Evolutionary conservation across 345 rosid genomes (phyloP).

Genomic region (Populus simonii): DNA sequence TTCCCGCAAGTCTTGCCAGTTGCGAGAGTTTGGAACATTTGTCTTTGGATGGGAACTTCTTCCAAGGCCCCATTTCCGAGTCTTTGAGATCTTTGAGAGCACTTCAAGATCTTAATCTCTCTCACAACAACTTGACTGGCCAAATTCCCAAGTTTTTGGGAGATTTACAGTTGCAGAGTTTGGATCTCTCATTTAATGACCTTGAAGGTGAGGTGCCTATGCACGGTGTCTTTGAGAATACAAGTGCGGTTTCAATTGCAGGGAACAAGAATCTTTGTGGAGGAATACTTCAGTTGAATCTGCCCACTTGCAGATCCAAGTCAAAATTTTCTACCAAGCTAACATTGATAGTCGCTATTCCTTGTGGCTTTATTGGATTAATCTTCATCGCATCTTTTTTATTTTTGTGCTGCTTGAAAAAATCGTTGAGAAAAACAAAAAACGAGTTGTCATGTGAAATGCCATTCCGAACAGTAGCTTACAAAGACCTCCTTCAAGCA

Average conservation of each 20-base stretch:
- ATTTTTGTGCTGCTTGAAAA: not conserved
- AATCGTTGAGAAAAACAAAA: not conserved
- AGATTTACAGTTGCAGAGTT: too few relatives aligned
- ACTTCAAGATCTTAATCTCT: too few relatives aligned
- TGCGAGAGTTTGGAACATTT: conserved; percentile 4
- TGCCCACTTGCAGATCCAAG: not conserved
- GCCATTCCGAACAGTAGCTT: not conserved
- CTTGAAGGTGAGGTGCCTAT: not conserved
- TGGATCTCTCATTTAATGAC: too few relatives aligned
- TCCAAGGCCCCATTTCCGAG: too few relatives aligned
- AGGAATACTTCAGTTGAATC: not conserved
- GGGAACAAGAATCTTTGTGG: conserved; percentile 16
- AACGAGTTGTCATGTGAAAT: not conserved
- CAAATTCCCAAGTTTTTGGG: too few relatives aligned
- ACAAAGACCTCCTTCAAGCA: not conserved
- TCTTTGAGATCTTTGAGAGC: too few relatives aligned
- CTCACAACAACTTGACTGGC: too few relatives aligned
- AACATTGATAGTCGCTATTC: not conserved
- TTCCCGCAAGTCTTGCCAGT: conserved; percentile 4
- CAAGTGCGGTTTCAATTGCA: not conserved
- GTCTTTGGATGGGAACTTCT: too few relatives aligned
- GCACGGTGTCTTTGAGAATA: conserved; percentile 8
- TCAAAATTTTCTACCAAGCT: not conserved
- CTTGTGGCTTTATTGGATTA: not conserved
- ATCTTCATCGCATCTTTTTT: not conserved